These are phyloP conservation scores for Penicillium ucsense DNA, from an alignment of 495 filamentous ascomycete species.

Conservation along the genomic window DNA sequence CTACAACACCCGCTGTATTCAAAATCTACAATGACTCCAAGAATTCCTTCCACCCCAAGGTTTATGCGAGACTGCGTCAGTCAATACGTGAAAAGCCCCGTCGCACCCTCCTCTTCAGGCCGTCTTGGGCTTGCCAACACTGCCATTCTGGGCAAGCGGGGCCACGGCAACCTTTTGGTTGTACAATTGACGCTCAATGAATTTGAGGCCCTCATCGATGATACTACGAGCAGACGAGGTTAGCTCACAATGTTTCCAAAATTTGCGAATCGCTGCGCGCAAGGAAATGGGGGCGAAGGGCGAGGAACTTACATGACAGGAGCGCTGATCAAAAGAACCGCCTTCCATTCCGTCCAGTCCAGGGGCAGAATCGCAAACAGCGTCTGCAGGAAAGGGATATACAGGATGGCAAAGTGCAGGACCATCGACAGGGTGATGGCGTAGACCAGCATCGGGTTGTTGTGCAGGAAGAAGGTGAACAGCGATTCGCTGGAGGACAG, in stretches of 20 bases:
- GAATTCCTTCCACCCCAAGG: neutral
- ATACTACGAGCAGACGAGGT: slow-evolving; percentile 38
- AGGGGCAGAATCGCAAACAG: slow-evolving; percentile 90
- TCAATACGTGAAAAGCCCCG: neutral
- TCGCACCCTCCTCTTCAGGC: slow-evolving; percentile 15
- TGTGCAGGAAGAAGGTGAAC: slow-evolving; percentile 84
- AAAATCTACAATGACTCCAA: neutral
- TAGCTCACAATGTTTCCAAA: slow-evolving; percentile 6
- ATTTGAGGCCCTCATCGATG: slow-evolving; percentile 86
- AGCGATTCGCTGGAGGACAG: slow-evolving; percentile 92
- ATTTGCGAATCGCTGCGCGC: too few relatives aligned
- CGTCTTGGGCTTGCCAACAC: slow-evolving; percentile 30
- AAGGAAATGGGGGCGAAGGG: neutral
- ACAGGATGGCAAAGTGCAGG: slow-evolving; percentile 89
- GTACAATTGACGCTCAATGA: slow-evolving; percentile 59
- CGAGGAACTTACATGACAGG: slow-evolving; percentile 77
- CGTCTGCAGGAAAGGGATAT: slow-evolving; percentile 78
- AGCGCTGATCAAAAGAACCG: slow-evolving; percentile 77
- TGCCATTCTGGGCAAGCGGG: slow-evolving; percentile 22
- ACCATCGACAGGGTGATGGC: slow-evolving; percentile 92
- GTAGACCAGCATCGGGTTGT: slow-evolving; percentile 95
- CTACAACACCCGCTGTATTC: slow-evolving; percentile 1
- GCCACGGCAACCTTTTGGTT: slow-evolving; percentile 12
- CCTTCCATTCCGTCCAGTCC: slow-evolving; percentile 85
- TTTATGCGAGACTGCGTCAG: neutral